A percentile compares a stretch with the other conserved stretches of the same genome.
These are phyloP conservation scores for Cyberlindnera samutprakarnensis DNA, from an alignment of 805 yeast species.

Conservation along the genomic window DNA sequence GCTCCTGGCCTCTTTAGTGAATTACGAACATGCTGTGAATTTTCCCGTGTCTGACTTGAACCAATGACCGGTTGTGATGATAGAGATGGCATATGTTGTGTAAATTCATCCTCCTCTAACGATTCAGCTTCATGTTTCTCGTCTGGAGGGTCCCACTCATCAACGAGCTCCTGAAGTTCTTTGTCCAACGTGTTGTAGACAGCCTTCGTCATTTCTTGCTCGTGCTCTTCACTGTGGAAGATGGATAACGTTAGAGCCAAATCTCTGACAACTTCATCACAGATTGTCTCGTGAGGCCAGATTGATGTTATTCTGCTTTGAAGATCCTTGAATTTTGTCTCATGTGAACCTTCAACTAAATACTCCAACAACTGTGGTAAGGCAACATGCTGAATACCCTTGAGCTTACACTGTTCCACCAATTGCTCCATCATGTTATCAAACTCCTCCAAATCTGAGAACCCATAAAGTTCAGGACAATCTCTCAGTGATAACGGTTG, in stretches of 20 bases:
- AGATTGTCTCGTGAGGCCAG: neutral
- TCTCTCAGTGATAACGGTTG: constrained; percentile 14
- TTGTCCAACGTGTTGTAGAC: neutral
- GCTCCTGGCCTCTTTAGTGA: constrained; percentile 1
- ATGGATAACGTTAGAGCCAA: constrained; percentile 9
- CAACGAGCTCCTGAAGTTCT: constrained; percentile 3
- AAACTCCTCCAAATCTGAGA: constrained; percentile 24
- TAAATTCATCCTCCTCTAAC: constrained; percentile 5
- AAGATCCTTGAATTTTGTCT: no score
- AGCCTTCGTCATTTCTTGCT: constrained; percentile 1
- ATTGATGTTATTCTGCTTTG: no score
- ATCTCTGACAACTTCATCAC: constrained; percentile 9
- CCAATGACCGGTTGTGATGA: constrained; percentile 6
- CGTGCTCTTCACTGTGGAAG: constrained; percentile 7
- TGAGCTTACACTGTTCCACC: constrained; percentile 20
- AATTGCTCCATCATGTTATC: constrained; percentile 34
- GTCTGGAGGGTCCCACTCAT: constrained; percentile 17
- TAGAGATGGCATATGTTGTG: constrained; percentile 1
- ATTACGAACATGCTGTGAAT: neutral
- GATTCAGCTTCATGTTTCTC: constrained; percentile 8
- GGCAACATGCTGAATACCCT: constrained; percentile 13
- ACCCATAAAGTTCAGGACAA: constrained; percentile 17
- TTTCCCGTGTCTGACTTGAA: constrained; percentile 1
- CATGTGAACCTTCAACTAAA: no score
- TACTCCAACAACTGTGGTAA: constrained; percentile 1